Conservation (phyloP, 352 stramenopile genomes). For the Phytopythium oedochilum region DNA sequence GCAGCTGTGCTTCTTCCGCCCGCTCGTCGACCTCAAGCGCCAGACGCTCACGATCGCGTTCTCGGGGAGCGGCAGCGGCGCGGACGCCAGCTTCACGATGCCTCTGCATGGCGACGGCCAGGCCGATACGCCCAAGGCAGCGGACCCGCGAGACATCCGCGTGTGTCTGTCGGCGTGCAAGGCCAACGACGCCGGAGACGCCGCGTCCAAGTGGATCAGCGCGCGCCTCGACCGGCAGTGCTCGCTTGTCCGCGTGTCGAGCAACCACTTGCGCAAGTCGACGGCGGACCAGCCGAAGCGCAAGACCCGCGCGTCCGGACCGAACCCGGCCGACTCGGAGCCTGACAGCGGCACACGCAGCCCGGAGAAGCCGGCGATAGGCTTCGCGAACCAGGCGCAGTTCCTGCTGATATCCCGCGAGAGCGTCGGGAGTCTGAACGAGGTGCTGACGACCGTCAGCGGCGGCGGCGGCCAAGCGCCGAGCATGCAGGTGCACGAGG, state of each 20-base stretch:
- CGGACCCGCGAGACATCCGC: constrained; percentile 27
- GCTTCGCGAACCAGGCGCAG: constrained; percentile 74
- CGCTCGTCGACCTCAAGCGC: constrained; percentile 48
- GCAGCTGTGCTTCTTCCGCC: constrained; percentile 55
- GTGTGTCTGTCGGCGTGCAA: constrained; percentile 54
- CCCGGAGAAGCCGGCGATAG: constrained; percentile 30
- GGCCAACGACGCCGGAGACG: constrained; percentile 39
- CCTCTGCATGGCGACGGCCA: constrained; percentile 22
- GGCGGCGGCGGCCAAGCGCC: not conserved
- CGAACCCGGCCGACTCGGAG: constrained; percentile 2
- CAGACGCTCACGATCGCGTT: constrained; percentile 56
- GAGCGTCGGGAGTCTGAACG: constrained; percentile 52
- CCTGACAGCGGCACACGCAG: not conserved
- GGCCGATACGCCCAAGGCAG: constrained; percentile 11
- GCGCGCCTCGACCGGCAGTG: constrained; percentile 52
- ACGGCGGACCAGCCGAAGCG: constrained; percentile 12
- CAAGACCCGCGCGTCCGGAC: not conserved
- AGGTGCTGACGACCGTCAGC: constrained; percentile 23
- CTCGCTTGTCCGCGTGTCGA: constrained; percentile 60
- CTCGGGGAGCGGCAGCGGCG: not conserved
- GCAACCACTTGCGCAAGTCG: constrained; percentile 30
- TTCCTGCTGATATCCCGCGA: constrained; percentile 58
- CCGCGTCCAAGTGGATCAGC: constrained; percentile 66
- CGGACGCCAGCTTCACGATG: constrained; percentile 26
- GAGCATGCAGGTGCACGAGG: constrained; percentile 39